Percentiles rank a stretch among this genome's conserved stretches.
Evolutionary conservation across 2,329 filamentous ascomycete species (phyloP).

Genomic region (Thielaviopsis musarum): DNA sequence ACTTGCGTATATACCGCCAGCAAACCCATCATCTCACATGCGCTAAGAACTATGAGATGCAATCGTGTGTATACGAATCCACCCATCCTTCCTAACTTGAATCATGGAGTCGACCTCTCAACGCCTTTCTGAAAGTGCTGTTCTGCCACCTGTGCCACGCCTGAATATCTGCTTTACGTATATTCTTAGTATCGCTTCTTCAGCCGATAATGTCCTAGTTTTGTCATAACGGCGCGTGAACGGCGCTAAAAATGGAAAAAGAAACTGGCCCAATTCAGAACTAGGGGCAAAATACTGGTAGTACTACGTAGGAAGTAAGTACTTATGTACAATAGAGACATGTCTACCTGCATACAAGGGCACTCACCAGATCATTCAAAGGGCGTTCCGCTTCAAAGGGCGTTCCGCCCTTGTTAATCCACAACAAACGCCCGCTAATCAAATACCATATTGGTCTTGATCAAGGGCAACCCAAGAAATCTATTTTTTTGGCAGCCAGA

Average conservation of each 20-base stretch:
- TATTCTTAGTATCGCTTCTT: neutral
- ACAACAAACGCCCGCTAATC: neutral
- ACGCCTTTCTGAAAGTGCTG: no score
- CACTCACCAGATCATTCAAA: neutral
- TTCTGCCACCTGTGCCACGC: neutral
- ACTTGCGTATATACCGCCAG: neutral
- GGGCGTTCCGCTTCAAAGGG: neutral
- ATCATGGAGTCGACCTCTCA: neutral
- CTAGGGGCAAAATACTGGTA: no score
- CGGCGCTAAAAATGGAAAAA: no score
- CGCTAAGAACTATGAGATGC: no score
- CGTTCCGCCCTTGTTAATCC: neutral
- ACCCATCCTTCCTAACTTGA: neutral
- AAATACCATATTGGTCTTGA: neutral
- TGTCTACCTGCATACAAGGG: neutral
- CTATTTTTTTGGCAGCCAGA: neutral
- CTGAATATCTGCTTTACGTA: neutral
- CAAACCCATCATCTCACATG: neutral
- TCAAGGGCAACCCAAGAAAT: neutral
- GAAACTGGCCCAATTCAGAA: no score
- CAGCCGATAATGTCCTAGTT: neutral
- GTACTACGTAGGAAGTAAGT: no score
- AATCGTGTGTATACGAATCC: neutral
- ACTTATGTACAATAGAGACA: neutral
- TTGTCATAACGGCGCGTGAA: no score